Conservation (phyloP, 306 rosid species). For the Prosopis cineraria region DNA sequence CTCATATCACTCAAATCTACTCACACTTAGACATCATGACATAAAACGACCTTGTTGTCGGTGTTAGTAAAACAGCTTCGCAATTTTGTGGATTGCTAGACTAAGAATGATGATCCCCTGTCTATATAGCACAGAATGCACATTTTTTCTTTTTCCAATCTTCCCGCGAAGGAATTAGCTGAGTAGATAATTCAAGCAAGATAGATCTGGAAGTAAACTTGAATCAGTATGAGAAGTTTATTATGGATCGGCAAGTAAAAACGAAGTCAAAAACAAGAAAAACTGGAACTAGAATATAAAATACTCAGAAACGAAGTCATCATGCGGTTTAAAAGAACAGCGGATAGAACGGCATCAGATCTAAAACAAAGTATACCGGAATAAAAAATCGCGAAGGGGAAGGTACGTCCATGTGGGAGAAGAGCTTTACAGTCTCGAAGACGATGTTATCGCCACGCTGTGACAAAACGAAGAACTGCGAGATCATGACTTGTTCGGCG, state of each 20-base stretch:
- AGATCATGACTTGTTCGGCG: constrained; percentile 22
- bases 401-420: neutral
- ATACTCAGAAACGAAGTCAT: neutral
- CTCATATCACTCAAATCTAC: too few species aligned
- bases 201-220: constrained; percentile 4
- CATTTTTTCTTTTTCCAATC: neutral
- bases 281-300: neutral
- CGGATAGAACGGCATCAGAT: constrained; percentile 13
- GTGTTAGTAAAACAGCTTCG: neutral
- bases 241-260: neutral
- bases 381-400: neutral
- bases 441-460: constrained; percentile 36
- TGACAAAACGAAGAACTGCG: constrained; percentile 31
- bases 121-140: neutral
- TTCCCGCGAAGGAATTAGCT: neutral
- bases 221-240: neutral
- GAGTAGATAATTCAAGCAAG: neutral
- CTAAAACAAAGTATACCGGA: neutral
- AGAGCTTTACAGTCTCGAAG: constrained; percentile 20
- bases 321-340: neutral
- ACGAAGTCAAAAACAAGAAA: neutral
- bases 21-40: too few species aligned
- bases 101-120: neutral
- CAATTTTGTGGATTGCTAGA: neutral
- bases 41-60: constrained; percentile 12